Percentiles rank a stretch among this genome's conserved stretches.
These are phyloP conservation scores for Haematococcus lacustris DNA, from an alignment of 139 green algal genomes.

Conservation along the genomic window DNA sequence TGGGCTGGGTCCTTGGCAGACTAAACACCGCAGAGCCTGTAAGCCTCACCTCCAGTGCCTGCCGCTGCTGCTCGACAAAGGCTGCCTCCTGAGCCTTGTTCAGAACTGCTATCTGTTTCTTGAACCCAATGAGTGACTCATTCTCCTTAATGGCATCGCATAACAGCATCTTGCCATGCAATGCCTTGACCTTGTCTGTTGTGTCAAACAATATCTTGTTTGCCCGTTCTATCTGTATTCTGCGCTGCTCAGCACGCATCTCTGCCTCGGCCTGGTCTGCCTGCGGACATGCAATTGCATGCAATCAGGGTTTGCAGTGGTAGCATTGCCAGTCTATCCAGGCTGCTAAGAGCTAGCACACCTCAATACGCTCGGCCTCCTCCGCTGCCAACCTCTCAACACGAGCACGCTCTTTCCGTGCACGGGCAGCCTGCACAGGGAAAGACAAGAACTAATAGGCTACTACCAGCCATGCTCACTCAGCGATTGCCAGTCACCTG, in stretches of 20 bases:
- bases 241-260: slow-evolving; percentile 40
- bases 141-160: slow-evolving; percentile 63
- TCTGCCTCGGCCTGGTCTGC: slow-evolving; percentile 47
- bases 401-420: slow-evolving; percentile 43
- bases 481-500: slow-evolving; percentile 22
- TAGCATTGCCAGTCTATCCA: no score
- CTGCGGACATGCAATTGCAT: no score
- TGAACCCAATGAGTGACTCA: slow-evolving; percentile 49
- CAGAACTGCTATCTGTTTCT: slow-evolving; percentile 50
- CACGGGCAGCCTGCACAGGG: slow-evolving; percentile 55
- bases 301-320: no score
- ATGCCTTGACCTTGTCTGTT: slow-evolving; percentile 52
- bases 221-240: slow-evolving; percentile 54
- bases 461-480: neutral
- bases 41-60: slow-evolving; percentile 40
- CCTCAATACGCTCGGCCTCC: slow-evolving; percentile 50
- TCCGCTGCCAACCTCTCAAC: slow-evolving; percentile 45
- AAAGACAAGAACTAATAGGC: neutral
- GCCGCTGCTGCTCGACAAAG: slow-evolving; percentile 56
- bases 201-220: slow-evolving; percentile 76
- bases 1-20: neutral
- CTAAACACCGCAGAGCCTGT: neutral
- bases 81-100: slow-evolving; percentile 42
- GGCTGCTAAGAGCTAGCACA: no score
- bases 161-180: slow-evolving; percentile 54